phyloP scores from a whole-genome alignment of 176 grass and related monocot genomes.

The Zoysia japonica region DNA sequence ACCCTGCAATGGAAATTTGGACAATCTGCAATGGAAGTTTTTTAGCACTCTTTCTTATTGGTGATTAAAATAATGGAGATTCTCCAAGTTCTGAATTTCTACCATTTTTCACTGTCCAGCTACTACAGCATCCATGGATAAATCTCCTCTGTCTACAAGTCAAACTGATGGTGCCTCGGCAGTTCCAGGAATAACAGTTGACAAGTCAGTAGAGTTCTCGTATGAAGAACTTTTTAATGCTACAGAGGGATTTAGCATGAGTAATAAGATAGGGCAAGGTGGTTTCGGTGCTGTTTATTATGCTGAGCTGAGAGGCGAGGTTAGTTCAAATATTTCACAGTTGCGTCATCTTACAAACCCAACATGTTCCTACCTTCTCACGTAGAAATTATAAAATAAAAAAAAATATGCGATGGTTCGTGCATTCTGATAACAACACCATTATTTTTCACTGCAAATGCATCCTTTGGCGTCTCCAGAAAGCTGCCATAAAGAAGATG shows the following conservation, averaged over 20 bases:
- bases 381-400: slow-evolving; percentile 3
- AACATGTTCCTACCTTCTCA: neutral
- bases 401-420: neutral
- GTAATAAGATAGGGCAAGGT: slow-evolving; percentile 95
- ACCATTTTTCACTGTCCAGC: slow-evolving; percentile 22
- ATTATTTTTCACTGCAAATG: slow-evolving; percentile 32
- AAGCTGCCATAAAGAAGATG: slow-evolving; percentile 97
- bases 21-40: no score
- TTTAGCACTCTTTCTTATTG: slow-evolving; percentile 17
- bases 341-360: neutral
- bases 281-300: slow-evolving; percentile 73
- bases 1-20: neutral
- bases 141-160: slow-evolving; percentile 30
- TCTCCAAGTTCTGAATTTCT: slow-evolving; percentile 36
- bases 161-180: slow-evolving; percentile 39
- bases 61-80: slow-evolving; percentile 6
- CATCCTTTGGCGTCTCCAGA: slow-evolving; percentile 52
- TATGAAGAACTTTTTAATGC: slow-evolving; percentile 87
- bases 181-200: slow-evolving; percentile 68
- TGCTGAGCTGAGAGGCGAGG: slow-evolving; percentile 96
- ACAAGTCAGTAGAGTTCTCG: slow-evolving; percentile 92
- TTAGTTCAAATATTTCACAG: slow-evolving; percentile 40
- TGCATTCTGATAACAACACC: slow-evolving; percentile 28
- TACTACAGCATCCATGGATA: slow-evolving; percentile 36
- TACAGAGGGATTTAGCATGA: slow-evolving; percentile 86